Evolutionary conservation across 2,329 filamentous ascomycete species (phyloP), one percentile per base, ranked within the genome.

Genomic region (Aspergillus piperis): DNA sequence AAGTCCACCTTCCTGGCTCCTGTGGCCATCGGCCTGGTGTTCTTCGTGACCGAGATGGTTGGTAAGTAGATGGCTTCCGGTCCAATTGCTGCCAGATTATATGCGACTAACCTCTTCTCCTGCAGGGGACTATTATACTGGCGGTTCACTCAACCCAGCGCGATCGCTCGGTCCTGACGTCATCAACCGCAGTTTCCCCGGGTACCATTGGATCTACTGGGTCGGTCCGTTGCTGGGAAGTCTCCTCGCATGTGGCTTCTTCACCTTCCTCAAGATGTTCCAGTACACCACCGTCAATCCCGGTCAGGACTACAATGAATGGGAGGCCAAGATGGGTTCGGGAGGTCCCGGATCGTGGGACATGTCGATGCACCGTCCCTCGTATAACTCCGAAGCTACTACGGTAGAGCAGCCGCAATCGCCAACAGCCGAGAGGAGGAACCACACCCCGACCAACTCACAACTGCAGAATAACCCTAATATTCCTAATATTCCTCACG

Each of bases 1-100:
- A 86, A 87, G 48, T 85, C 86, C 2, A 92, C 89, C 0, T 90
- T 83, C 70, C 76, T 91, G 1, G 89, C 89, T 0, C 89, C 90
- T 0, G 77, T 92, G 3, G 88, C 87, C 11, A 90, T 92, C 66
- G 90, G 90, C 1, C 75, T 91, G 2, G 81, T 88, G 0, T 81
- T 92, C 56, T 91, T 92, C 72, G 82, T 91, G 47, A 78, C 79
- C 0, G 81, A 86, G 59, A 63, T 86, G 53, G 75, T 79, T 3
- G 82, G 81, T 74, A 70, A 32, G 68, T 63, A 7, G 1, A 3
- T 13, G 0, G n/a, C 11, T 30, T 11, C 2, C 2, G 10, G 11
- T 19, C 3, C 15, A 3, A 11, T 8, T 36, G 10, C 8, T 15
- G 2, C 5, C 2, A 17, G 30, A 32, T 50, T 0, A 3, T 17